Base-by-base conservation (phyloP, 1,139 yeast genomes). In the Nakaseomyces delphensis region DNA sequence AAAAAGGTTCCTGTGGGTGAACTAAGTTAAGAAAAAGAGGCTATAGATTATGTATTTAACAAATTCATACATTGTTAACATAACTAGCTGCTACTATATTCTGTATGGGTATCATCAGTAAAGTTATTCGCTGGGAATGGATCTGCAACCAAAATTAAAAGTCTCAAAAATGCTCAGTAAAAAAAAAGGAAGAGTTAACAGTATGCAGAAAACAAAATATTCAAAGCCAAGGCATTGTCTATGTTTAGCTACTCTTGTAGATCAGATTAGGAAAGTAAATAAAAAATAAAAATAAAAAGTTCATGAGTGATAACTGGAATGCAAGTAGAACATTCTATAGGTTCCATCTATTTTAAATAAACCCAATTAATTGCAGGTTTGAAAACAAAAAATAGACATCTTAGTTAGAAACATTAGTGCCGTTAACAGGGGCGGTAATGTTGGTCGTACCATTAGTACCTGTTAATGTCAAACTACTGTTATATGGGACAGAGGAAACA, bases 401-500 rank as follows among this genome's bases (percentile, higher is more conserved):
- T 23, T 28, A 28, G 31, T 4, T 28, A 28, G 31, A 16, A 11
- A 5, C 10, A 9, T 4, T 14, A 14, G 31, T 28, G 18, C 14
- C 31, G 18, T 28, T 28, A 7, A 18, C 16, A 31, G 35, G n/a
- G 7, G n/a, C 16, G n/a, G 35, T 19, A 31, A 21, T 13, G 23
- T 18, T 31, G 11, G 11, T 16, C 18, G 32, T 14, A 38, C 36
- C 40, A 6, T 38, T 29, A n/a, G 39, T 25, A 2, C 18, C 31
- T 13, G 4, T 11, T 9, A 19, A 24, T n/a, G 29, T 14, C 14
- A 30, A 8, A 27, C 39, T 27, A 7, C 25, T 31, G 21, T 39
- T 31, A 25, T 41, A 33, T n/a, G 42, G 39, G 6, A 41, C 35
- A 18, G 45, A 41, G 18, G 45, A 39, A 20, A 45, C 49, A 6